These are phyloP conservation scores for Rhizophagus clarus DNA, from an alignment of 192 early-diverging fungal species.

Conservation along the genomic window DNA sequence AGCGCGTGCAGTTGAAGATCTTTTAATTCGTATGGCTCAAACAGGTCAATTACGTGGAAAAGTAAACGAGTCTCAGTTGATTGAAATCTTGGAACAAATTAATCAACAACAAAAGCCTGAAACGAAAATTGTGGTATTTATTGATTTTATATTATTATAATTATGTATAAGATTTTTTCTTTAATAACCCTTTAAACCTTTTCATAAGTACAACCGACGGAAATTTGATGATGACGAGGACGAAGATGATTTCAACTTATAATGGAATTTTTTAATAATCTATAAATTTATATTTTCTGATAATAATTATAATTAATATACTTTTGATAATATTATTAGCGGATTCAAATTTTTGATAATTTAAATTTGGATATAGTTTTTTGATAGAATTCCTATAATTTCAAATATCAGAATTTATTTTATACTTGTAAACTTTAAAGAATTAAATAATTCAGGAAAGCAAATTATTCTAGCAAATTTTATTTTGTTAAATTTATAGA, in stretches of 20 bases:
- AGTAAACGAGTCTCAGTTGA: constrained; percentile 83
- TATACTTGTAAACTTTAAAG: no score
- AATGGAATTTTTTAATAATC: no score
- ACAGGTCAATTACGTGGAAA: constrained; percentile 79
- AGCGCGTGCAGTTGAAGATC: constrained; percentile 85
- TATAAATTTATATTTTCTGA: no score
- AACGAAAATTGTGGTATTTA: constrained; percentile 77
- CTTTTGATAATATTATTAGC: no score
- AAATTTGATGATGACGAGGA: constrained; percentile 59
- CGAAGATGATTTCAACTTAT: constrained; percentile 46
- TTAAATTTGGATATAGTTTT: no score
- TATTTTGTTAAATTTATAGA: no score
- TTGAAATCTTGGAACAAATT: constrained; percentile 83
- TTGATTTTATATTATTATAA: constrained; percentile 1
- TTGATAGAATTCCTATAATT: no score
- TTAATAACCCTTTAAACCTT: not conserved
- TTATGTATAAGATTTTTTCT: not conserved
- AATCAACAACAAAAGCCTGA: constrained; percentile 68
- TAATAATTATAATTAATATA: no score
- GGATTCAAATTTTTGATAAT: no score
- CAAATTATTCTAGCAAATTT: no score
- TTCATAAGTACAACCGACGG: constrained; percentile 56
- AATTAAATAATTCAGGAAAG: no score
- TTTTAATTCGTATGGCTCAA: constrained; percentile 90
- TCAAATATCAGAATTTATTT: no score